Percentiles rank a stretch among this genome's conserved stretches.
Conservation (phyloP, 371 early-diverging fungal species). For the Umbelopsis sp. region DNA sequence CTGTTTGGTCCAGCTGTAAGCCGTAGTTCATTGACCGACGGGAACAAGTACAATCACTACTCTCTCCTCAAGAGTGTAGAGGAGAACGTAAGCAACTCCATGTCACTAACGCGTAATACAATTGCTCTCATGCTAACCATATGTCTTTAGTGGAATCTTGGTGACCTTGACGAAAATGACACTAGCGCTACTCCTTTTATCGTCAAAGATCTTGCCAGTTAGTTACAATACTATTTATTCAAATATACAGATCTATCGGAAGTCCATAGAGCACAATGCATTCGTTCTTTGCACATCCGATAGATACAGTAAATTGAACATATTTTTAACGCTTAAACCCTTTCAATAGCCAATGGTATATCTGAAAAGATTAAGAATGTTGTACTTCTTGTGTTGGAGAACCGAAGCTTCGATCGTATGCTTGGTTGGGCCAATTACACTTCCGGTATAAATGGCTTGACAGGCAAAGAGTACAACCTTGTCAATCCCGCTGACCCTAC, state of each 20-base stretch:
- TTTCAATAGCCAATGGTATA: slow-evolving; percentile 23
- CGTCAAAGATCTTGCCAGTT: slow-evolving; percentile 13
- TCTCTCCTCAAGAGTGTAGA: slow-evolving; percentile 21
- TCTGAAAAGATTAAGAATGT: slow-evolving; percentile 41
- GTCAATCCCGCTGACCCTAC: slow-evolving; percentile 24
- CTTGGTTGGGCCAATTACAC: slow-evolving; percentile 36
- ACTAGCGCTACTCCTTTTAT: slow-evolving; percentile 19
- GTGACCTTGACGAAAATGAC: slow-evolving; percentile 48
- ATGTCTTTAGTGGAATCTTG: slow-evolving; percentile 42
- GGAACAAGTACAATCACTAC: slow-evolving; percentile 22
- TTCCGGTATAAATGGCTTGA: slow-evolving; percentile 29
- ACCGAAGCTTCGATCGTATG: slow-evolving; percentile 41
- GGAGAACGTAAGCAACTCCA: slow-evolving; percentile 17
- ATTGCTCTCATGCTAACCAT: too few species aligned
- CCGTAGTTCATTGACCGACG: slow-evolving; percentile 20
- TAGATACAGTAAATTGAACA: background rate
- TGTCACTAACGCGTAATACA: too few species aligned
- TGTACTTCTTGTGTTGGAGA: slow-evolving; percentile 41
- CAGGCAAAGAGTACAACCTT: slow-evolving; percentile 29
- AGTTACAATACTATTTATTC: background rate
- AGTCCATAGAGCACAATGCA: too few species aligned
- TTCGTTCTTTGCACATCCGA: too few species aligned
- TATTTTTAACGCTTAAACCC: background rate
- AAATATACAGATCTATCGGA: background rate
- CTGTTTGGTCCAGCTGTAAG: slow-evolving; percentile 58